phyloP scores from a whole-genome alignment of 108 stramenopile species.

The Cylindrotheca fusiformis region DNA sequence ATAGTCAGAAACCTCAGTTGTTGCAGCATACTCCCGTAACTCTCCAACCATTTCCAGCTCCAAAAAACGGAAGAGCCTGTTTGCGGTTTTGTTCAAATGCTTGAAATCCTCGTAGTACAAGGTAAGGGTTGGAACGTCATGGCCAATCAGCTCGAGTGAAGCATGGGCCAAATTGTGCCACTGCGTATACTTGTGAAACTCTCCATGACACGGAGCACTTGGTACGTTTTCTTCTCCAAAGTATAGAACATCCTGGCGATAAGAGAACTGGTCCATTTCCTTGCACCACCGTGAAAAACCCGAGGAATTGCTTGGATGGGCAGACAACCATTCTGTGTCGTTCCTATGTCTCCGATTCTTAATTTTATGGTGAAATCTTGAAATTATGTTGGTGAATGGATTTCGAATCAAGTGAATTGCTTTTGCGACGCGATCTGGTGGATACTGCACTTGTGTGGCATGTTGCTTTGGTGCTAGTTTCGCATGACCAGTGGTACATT shows the following conservation, averaged over 20 bases:
- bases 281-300: conserved; percentile 46
- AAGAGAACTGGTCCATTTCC: conserved; percentile 5
- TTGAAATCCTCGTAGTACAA: conserved; percentile 79
- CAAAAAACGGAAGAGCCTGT: conserved; percentile 56
- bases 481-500: conserved; percentile 26
- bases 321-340: conserved; percentile 16
- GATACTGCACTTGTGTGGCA: conserved; percentile 18
- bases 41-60: too few species aligned
- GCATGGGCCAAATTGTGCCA: too few species aligned
- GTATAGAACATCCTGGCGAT: too few species aligned
- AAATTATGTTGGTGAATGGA: too few species aligned
- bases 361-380: conserved; percentile 60
- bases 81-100: conserved; percentile 46
- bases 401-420: too few species aligned
- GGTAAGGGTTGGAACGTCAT: conserved; percentile 48
- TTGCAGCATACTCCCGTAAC: conserved; percentile 10
- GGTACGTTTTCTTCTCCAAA: conserved; percentile 39
- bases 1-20: too few species aligned
- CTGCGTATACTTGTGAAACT: conserved; percentile 18
- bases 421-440: conserved; percentile 49
- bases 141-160: too few species aligned
- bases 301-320: conserved; percentile 21
- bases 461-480: conserved; percentile 9
- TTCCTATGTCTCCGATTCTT: conserved; percentile 26
- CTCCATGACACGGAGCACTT: too few species aligned